Evolutionary conservation across 2,329 filamentous ascomycete genomes (phyloP).

Genomic region (Cyanodermella asteris): DNA sequence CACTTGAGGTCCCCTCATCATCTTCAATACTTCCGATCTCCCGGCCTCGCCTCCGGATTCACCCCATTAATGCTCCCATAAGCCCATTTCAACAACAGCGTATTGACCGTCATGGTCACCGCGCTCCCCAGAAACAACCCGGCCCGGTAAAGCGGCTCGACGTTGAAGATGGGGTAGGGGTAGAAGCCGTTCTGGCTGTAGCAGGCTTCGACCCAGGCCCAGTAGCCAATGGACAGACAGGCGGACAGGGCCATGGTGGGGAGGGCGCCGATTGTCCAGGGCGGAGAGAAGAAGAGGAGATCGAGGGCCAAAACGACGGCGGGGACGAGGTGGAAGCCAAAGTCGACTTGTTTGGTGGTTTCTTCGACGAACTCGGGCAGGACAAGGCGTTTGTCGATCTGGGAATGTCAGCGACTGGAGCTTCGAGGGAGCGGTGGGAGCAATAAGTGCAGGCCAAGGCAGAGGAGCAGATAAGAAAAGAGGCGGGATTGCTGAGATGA

Average conservation of each 20-base stretch:
- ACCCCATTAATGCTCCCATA: conserved; percentile 33
- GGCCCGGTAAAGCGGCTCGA: conserved; percentile 41
- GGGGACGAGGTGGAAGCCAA: conserved; percentile 30
- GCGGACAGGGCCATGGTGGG: conserved; percentile 28
- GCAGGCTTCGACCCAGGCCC: conserved; percentile 42
- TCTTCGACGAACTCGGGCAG: conserved; percentile 23
- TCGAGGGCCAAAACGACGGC: conserved; percentile 31
- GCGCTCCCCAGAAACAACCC: conserved; percentile 50
- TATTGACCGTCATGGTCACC: conserved; percentile 48
- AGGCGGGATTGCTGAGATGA: no score
- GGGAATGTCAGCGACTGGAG: no score
- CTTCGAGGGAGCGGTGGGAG: conserved; percentile 4
- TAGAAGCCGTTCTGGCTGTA: conserved; percentile 43
- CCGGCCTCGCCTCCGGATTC: conserved; percentile 1
- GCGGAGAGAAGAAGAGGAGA: conserved; percentile 35
- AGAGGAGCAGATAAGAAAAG: no score
- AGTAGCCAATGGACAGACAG: conserved; percentile 34
- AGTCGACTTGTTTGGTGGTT: conserved; percentile 20
- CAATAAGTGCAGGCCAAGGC: no score
- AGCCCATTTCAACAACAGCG: conserved; percentile 43
- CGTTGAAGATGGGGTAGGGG: conserved; percentile 64
- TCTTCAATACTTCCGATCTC: background rate
- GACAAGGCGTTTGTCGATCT: conserved; percentile 27
- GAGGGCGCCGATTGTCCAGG: conserved; percentile 33
- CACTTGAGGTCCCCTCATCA: no score